Base-by-base conservation (phyloP, 2,329 filamentous ascomycete genomes). In the Beauveria varroae region DNA sequence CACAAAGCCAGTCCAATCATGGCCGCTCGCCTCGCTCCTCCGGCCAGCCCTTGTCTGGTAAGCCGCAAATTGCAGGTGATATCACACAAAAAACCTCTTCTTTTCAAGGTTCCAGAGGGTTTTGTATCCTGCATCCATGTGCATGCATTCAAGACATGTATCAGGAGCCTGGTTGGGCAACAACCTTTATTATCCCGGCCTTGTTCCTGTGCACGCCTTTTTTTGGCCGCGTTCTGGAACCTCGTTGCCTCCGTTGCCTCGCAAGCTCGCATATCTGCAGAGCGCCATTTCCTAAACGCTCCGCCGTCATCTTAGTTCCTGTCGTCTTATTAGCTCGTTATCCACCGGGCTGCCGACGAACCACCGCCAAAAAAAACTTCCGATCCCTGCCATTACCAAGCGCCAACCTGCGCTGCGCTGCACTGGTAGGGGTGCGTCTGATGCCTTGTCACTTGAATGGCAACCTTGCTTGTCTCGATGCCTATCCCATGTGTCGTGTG, bases 151-250 rank as follows among this genome's bases (percentile, higher is more conserved):
- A 53, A 53, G 50, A 53, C 50, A 53, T 50, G 47, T 50, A 50
- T 26, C 50, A 20, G n/a, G 5, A 24, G 34, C 52, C 37, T 54
- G 37, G 12, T 14, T 34, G 34, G 34, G 34, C 34, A 12, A 34
- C 30, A 10, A 34, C 37, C 20, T 12, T 5, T 34, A 24, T 6
- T n/a, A 44, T 30, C 52, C 40, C n/a, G 20, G 24, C 24, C 43
- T 28, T 26, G 37, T 55, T 55, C 37, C 52, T 55, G 22, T 26
- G 40, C 16, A 22, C 37, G 37, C 51, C 52, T 9, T 53, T 9
- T 52, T 53, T 40, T 47, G 54, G 18, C 41, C 28, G 20, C n/a
- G 54, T 46, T 56, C 54, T 56, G 54, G 54, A 56, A 44, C 53
- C 16, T 55, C 34, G 34, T 34, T 34, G 28, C 28, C 8, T 30